Conservation (phyloP, 2,329 filamentous ascomycete species). For the Aureobasidium sp. region DNA sequence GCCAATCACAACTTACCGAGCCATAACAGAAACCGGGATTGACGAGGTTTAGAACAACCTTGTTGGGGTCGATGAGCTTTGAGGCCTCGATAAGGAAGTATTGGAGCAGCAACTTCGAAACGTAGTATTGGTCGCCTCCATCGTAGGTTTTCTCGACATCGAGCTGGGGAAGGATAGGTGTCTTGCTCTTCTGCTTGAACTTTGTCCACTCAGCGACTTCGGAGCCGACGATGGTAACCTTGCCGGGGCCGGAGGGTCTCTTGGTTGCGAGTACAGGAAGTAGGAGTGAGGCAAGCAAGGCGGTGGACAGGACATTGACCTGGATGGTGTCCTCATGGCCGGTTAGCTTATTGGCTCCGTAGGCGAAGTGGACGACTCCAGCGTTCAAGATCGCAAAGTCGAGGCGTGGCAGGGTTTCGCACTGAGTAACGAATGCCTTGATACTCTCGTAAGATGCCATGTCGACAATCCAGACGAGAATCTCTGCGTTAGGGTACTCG, state of each 20-base stretch:
- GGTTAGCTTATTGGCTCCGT: neutral
- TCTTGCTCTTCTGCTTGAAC: neutral
- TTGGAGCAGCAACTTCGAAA: neutral
- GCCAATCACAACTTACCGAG: neutral
- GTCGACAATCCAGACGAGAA: constrained; percentile 28
- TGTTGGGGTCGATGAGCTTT: neutral
- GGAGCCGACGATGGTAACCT: neutral
- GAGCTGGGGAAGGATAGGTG: neutral
- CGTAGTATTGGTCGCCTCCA: neutral
- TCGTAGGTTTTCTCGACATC: neutral
- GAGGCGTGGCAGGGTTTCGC: constrained; percentile 23
- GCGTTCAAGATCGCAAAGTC: constrained; percentile 36
- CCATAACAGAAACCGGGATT: neutral
- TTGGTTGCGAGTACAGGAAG: neutral
- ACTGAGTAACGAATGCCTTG: constrained; percentile 26
- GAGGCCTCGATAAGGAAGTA: neutral
- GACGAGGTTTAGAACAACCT: neutral
- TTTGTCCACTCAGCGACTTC: neutral
- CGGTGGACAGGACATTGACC: neutral
- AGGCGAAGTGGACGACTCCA: constrained; percentile 24
- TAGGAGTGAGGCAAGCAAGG: neutral
- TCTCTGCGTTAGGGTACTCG: constrained; percentile 24
- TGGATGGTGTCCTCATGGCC: neutral
- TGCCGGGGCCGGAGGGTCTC: neutral
- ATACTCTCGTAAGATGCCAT: constrained; percentile 25